phyloP scores from a whole-genome alignment of 176 grass and related monocot genomes.

The Aechmea fasciata region DNA sequence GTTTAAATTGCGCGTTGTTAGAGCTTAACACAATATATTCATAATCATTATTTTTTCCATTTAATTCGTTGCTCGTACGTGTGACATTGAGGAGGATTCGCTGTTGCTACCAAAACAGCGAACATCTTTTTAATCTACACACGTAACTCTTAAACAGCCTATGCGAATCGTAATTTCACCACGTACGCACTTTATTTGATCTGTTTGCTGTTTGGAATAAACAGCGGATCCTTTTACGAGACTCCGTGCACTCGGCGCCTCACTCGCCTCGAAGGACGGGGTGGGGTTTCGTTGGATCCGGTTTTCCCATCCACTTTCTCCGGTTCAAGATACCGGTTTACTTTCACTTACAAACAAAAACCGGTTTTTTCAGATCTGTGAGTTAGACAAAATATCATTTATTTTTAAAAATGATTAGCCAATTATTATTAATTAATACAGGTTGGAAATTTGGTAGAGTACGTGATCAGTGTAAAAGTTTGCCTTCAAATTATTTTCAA shows the following conservation, averaged over 20 bases:
- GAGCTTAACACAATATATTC: too few relatives aligned
- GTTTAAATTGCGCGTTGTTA: too few relatives aligned
- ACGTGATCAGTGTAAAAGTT: too few relatives aligned
- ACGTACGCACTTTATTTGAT: neutral
- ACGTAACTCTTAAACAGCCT: neutral
- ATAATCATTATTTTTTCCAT: too few relatives aligned
- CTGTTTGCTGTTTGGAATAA: neutral
- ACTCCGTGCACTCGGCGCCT: neutral
- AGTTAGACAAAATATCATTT: neutral
- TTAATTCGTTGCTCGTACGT: too few relatives aligned
- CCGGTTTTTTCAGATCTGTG: neutral
- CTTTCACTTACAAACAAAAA: neutral
- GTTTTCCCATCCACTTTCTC: constrained; percentile 26
- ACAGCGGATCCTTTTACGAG: neutral
- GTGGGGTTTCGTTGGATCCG: constrained; percentile 15
- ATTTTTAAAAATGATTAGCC: too few relatives aligned
- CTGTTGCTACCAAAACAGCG: neutral
- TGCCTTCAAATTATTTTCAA: too few relatives aligned
- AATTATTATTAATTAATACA: too few relatives aligned
- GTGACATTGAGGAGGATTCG: neutral
- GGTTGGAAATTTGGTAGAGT: too few relatives aligned
- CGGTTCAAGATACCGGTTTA: constrained; percentile 5
- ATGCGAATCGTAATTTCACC: neutral
- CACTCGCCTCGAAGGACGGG: constrained; percentile 2
- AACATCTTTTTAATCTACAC: neutral